Evolutionary conservation across 352 stramenopile genomes (phyloP), one percentile per base, ranked within the genome.

Genomic region (Pythium utonaiense): DNA sequence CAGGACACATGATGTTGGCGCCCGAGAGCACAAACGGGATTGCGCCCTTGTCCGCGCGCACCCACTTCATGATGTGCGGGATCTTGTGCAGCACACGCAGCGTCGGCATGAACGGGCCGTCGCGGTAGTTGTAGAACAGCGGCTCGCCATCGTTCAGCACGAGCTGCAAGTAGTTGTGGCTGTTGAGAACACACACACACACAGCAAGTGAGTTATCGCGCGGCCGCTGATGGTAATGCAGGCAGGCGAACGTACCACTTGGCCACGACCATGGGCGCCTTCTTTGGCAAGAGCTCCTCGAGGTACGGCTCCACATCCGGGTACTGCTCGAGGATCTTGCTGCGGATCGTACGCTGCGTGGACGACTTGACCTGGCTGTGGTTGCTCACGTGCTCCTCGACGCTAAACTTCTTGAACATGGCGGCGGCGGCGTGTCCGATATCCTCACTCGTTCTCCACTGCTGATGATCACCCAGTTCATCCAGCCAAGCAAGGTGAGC

Each of bases 1-100:
- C 97, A 14, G 96, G 96, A 60, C 96, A 99, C 97, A 99, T 99
- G 55, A 99, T 95, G 78, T 99, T 98, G 22, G 97, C 97, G 16
- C 97, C 97, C 6, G 96, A 98, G 13, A 99, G 75, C 56, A 99
- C 78, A 69, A 98, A 99, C 53, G 95, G 96, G 77, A 99, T 99
- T 1, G 96, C 97, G 47, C 97, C 97, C 74, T 98, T 98, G 78
- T 99, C 97, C 2, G 98, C 96, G 41, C 89, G 80, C 63, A 98
- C 91, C 54, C 86, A 78, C 65, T 94, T 93, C 91, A 98, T 98
- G 41, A 98, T 89, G 53, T 94, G 82, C 38, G 93, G 93, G 36
- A 95, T 93, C 73, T 97, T 96, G 75, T 99, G 96, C 24, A 99
- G 75, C 40, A 99, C 80, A 67, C 93, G 90, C 24, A 99, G 82